Conservation (phyloP, 208 protist species). For the Acanthamoeba divionensis region DNA sequence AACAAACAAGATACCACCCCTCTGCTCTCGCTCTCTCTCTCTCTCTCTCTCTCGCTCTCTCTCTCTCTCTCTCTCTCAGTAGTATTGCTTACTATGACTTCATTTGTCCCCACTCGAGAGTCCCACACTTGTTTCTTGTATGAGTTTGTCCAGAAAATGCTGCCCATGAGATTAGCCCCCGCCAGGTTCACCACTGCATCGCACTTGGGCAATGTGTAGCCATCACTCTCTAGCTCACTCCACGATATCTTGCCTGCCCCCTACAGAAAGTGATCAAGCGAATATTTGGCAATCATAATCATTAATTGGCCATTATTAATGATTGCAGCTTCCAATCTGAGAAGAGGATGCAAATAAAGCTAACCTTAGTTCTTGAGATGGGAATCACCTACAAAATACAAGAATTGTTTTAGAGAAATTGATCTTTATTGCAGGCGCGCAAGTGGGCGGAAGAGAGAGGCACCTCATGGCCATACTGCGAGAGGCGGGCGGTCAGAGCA, state of each 20-base stretch:
- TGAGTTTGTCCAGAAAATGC: not conserved
- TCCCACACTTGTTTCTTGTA: conserved; percentile 9
- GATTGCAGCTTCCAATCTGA: not conserved
- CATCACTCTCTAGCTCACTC: not conserved
- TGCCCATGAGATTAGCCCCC: conserved; percentile 35
- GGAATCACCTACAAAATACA: not conserved
- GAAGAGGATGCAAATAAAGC: not conserved
- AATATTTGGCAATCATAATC: too few species aligned
- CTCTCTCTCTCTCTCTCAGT: not conserved
- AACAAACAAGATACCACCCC: not conserved
- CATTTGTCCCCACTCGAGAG: conserved; percentile 9
- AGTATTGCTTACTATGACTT: not conserved
- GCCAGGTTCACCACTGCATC: conserved; percentile 49
- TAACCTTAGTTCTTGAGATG: not conserved
- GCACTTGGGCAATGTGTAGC: not conserved
- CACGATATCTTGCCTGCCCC: not conserved
- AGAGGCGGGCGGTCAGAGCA: not conserved
- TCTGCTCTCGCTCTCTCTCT: not conserved
- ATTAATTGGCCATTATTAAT: not conserved
- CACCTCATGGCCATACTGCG: not conserved
- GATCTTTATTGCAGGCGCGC: not conserved
- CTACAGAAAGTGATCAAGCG: too few species aligned
- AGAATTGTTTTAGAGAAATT: not conserved
- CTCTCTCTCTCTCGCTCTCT: not conserved
- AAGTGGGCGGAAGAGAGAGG: not conserved